Evolutionary conservation across 768 basidiomycete species (phyloP), one percentile per base, ranked within the genome.

Genomic region (Stropharia rugosoannulata): DNA sequence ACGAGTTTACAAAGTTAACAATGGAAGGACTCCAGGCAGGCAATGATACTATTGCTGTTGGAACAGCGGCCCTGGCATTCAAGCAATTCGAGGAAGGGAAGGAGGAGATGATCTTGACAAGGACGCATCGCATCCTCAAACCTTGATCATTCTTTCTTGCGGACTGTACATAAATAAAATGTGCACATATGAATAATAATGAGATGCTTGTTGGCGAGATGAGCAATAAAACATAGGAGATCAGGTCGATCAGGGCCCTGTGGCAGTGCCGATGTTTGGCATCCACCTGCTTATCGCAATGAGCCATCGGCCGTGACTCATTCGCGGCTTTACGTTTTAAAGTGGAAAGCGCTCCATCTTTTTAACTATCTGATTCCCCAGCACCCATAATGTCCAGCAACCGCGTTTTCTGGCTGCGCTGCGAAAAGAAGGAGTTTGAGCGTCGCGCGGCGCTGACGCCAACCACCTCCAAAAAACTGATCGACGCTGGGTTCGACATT

Each of bases 401-500:
- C 51, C 74, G 73, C 32, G 62, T 71, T 12, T 81, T 99, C 64
- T 99, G 96, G 96, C 83, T 99, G 41, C 87, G 97, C 62, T 97
- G 95, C 77, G 97, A 99, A 79, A 97, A 87, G 70, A 99, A 98
- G 72, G 82, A 86, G 59, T 95, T 95, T 60, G 97, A 99, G 73
- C 85, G 85, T 54, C 91, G 97, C 45, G 86, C 95, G 27, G 95
- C 95, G 7, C 78, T 98, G 60, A 96, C 95, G 10, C 97, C 97
- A 2, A 87, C 90, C 19, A 95, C 92, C 0, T 86, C 95, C 62
- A 93, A 90, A 73, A 82, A 79, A 61, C 84, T 98, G 57, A 85
- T 98, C 68, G 88, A 91, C 63, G 86, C 86, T 43, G 94, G 95
- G 38, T 98, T 98, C 75, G 80, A 89, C 48, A 88, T 99, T 67